These are phyloP conservation scores for Phyllosticta ampelicida DNA, from an alignment of 2,329 filamentous ascomycete genomes.

Conservation along the genomic window DNA sequence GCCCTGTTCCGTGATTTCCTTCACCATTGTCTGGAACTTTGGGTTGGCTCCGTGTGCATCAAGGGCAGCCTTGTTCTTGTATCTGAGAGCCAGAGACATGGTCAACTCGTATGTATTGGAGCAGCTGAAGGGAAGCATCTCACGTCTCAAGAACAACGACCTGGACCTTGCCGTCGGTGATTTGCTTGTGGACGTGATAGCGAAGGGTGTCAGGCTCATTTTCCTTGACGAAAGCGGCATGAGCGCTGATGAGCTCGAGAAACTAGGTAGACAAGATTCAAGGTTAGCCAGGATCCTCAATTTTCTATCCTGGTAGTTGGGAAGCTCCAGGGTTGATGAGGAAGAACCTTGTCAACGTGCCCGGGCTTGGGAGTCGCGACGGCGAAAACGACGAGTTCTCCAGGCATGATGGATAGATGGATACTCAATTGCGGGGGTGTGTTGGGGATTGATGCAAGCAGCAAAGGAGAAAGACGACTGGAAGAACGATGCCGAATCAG, in stretches of 20 bases:
- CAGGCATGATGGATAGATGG: constrained; percentile 14
- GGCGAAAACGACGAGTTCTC: constrained; percentile 21
- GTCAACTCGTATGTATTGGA: not conserved
- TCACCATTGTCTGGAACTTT: constrained; percentile 17
- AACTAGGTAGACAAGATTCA: constrained; percentile 16
- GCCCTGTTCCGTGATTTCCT: constrained; percentile 15
- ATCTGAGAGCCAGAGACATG: constrained; percentile 14
- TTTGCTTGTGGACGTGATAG: constrained; percentile 23
- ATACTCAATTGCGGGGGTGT: not conserved
- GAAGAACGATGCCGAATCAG: not conserved
- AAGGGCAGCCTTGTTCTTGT: constrained; percentile 21
- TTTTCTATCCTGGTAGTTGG: not conserved
- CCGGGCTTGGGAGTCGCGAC: constrained; percentile 22
- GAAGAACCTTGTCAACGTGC: constrained; percentile 21
- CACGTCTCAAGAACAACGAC: constrained; percentile 27
- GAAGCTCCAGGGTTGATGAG: not conserved
- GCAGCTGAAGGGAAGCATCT: not conserved
- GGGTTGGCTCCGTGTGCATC: constrained; percentile 18
- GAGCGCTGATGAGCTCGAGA: constrained; percentile 19
- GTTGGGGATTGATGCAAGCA: not conserved
- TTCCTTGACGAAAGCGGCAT: constrained; percentile 19
- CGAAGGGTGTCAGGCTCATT: constrained; percentile 25
- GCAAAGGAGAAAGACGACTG: not conserved
- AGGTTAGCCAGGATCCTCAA: not conserved
- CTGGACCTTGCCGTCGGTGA: constrained; percentile 17